phyloP scores from a whole-genome alignment of 345 rosid genomes.

The Linum lewisii region DNA sequence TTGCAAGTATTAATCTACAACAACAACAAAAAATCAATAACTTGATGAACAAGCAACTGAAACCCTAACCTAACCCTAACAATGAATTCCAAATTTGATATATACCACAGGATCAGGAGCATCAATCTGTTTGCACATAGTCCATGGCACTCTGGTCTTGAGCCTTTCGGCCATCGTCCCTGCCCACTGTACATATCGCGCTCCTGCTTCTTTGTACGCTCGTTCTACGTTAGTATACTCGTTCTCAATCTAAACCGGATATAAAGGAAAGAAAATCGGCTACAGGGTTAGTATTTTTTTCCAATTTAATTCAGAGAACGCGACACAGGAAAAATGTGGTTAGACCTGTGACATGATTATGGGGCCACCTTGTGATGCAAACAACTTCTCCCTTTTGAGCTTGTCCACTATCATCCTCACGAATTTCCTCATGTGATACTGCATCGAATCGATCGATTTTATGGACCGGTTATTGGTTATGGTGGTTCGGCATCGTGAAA shows the following conservation, averaged over 20 bases:
- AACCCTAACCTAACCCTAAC: background rate
- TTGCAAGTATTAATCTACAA: background rate
- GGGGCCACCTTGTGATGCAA: conserved; percentile 88
- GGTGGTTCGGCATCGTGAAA: too few species aligned
- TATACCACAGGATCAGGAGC: conserved; percentile 3
- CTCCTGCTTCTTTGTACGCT: background rate
- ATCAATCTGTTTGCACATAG: conserved; percentile 3
- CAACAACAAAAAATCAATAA: too few species aligned
- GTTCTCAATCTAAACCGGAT: conserved; percentile 1
- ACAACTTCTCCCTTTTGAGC: conserved; percentile 56
- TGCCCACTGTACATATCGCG: conserved; percentile 1
- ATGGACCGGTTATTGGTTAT: too few species aligned
- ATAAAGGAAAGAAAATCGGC: background rate
- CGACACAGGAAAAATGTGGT: background rate
- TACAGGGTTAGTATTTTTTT: background rate
- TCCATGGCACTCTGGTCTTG: background rate
- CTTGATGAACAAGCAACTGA: background rate
- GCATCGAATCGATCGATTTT: background rate
- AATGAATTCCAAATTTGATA: background rate
- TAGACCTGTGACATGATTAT: conserved; percentile 72
- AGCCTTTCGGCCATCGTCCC: conserved; percentile 1
- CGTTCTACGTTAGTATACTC: background rate
- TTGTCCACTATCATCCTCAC: conserved; percentile 42
- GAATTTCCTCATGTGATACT: conserved; percentile 56
- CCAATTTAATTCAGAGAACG: background rate